Conservation (phyloP, 116 monocot species). For the Zostera marina region DNA sequence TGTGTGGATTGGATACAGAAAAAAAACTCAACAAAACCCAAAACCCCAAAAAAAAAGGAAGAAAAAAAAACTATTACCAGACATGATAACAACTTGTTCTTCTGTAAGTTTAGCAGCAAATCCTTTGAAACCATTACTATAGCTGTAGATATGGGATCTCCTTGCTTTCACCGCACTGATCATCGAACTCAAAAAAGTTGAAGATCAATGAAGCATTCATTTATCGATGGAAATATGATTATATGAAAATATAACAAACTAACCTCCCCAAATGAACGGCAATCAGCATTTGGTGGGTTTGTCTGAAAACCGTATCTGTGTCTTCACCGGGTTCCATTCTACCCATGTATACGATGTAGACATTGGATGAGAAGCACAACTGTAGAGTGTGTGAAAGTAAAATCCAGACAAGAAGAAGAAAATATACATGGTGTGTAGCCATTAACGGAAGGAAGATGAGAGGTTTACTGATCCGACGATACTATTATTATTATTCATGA, state of each 20-base stretch:
- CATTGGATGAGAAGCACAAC: neutral
- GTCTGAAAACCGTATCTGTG: conserved; percentile 26
- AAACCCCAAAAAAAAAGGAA: neutral
- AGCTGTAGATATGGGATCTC: conserved; percentile 69
- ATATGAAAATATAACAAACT: neutral
- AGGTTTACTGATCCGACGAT: too few species aligned
- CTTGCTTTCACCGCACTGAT: conserved; percentile 35
- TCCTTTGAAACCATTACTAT: conserved; percentile 55
- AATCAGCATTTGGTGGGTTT: conserved; percentile 49
- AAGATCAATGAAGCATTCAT: neutral
- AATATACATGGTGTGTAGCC: too few species aligned
- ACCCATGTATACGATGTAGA: conserved; percentile 23
- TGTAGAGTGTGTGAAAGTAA: too few species aligned
- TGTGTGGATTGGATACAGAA: neutral
- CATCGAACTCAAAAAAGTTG: neutral
- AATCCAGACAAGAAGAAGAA: too few species aligned
- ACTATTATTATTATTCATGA: too few species aligned
- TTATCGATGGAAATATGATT: neutral
- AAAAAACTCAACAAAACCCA: neutral
- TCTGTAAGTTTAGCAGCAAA: conserved; percentile 72
- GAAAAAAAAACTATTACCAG: conserved; percentile 21
- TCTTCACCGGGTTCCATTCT: conserved; percentile 15
- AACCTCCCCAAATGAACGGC: conserved; percentile 73
- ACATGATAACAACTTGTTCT: conserved; percentile 46
- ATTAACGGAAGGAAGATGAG: too few species aligned